Evolutionary conservation across 2,329 filamentous ascomycete genomes (phyloP).

Genomic region (Cryphonectria nitschkei): DNA sequence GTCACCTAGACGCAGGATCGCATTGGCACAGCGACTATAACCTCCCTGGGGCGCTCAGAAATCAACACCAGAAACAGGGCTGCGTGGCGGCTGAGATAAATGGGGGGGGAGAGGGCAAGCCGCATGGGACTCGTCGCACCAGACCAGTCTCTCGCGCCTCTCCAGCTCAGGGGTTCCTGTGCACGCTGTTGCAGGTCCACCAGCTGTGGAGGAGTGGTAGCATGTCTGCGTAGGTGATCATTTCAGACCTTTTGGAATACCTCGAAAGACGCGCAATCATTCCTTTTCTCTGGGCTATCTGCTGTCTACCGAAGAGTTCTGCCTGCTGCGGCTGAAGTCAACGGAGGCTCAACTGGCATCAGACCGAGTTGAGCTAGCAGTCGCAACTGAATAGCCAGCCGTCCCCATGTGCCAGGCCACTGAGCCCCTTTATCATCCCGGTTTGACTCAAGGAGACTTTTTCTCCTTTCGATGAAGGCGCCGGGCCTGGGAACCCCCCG

Average conservation of each 20-base stretch:
- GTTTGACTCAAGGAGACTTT: slow-evolving; percentile 37
- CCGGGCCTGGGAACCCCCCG: slow-evolving; percentile 32
- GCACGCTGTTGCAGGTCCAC: neutral
- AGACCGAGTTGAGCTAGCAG: slow-evolving; percentile 52
- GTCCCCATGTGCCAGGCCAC: slow-evolving; percentile 37
- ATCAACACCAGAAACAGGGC: neutral
- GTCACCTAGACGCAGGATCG: slow-evolving; percentile 18
- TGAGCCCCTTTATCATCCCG: slow-evolving; percentile 34
- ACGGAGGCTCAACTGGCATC: slow-evolving; percentile 46
- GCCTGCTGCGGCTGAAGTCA: slow-evolving; percentile 40
- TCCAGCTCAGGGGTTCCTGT: slow-evolving; percentile 10
- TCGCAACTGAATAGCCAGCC: slow-evolving; percentile 49
- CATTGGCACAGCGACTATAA: slow-evolving; percentile 3
- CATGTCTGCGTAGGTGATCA: slow-evolving; percentile 37
- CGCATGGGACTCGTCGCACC: slow-evolving; percentile 9
- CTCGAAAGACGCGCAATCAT: slow-evolving; percentile 48
- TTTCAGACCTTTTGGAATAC: slow-evolving; percentile 45
- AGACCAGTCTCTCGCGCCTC: neutral
- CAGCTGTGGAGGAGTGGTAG: neutral
- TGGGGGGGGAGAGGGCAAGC: neutral
- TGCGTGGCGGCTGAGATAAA: neutral
- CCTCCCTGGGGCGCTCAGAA: neutral
- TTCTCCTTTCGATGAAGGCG: slow-evolving; percentile 39
- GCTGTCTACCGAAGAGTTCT: slow-evolving; percentile 44
- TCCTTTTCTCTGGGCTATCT: slow-evolving; percentile 39